Conservation (phyloP, 2,329 filamentous ascomycete genomes). For the Ceratocystis eucalypticola region DNA sequence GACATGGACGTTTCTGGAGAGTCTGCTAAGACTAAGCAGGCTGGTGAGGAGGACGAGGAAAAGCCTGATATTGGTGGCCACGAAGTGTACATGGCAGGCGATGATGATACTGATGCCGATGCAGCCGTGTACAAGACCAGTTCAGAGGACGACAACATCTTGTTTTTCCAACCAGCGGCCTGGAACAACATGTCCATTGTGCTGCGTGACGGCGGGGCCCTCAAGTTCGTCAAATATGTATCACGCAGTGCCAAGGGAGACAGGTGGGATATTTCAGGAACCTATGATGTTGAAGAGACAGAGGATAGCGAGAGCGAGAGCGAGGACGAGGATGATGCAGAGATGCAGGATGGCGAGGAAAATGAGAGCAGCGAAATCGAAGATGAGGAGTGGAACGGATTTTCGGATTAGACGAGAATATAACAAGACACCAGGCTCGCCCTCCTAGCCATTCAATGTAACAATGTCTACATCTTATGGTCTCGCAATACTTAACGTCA, state of each 20-base stretch:
- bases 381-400: conserved; percentile 14
- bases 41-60: conserved; percentile 26
- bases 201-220: conserved; percentile 67
- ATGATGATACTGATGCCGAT: conserved; percentile 57
- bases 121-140: conserved; percentile 77
- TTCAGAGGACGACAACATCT: conserved; percentile 59
- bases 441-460: background rate
- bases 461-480: background rate
- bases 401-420: conserved; percentile 15
- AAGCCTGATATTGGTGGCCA: conserved; percentile 55
- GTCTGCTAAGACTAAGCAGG: conserved; percentile 24
- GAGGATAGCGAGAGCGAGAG: conserved; percentile 32
- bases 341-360: conserved; percentile 22
- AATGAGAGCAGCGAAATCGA: conserved; percentile 11
- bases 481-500: background rate
- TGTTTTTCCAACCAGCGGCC: conserved; percentile 47
- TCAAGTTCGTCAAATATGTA: conserved; percentile 96
- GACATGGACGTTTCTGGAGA: conserved; percentile 32
- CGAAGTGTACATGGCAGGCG: conserved; percentile 87
- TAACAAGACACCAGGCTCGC: background rate
- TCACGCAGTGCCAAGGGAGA: conserved; percentile 71
- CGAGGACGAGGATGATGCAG: conserved; percentile 27
- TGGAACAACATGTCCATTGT: conserved; percentile 95
- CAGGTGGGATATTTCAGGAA: conserved; percentile 78
- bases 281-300: conserved; percentile 55